phyloP scores from a whole-genome alignment of 352 stramenopile species.

The Globisporangium uncinulatum region DNA sequence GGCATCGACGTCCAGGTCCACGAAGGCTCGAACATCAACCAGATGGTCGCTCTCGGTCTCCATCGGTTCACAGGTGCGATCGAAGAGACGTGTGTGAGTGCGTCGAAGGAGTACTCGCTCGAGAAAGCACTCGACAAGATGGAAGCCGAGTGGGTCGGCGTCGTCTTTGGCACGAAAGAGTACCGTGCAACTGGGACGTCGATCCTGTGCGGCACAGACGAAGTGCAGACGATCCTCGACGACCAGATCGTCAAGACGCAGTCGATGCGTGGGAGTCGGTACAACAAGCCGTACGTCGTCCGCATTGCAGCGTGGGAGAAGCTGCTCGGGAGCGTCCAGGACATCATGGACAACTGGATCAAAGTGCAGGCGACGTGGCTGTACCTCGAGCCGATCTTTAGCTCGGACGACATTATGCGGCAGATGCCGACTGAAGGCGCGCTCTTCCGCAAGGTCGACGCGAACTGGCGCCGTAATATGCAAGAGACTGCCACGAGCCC shows the following conservation, averaged over 20 bases:
- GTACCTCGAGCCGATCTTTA: constrained; percentile 93
- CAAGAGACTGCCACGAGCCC: constrained; percentile 74
- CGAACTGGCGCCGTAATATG: constrained; percentile 87
- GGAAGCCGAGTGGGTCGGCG: constrained; percentile 88
- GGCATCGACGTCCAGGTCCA: constrained; percentile 84
- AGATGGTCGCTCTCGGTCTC: constrained; percentile 86
- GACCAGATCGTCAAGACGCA: constrained; percentile 96
- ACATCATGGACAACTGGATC: constrained; percentile 94
- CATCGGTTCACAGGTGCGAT: constrained; percentile 85
- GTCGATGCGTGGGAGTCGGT: constrained; percentile 91
- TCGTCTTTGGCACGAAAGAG: constrained; percentile 92
- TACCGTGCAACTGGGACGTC: constrained; percentile 93
- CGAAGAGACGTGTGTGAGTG: constrained; percentile 91
- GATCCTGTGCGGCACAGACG: constrained; percentile 82
- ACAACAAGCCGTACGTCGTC: constrained; percentile 91
- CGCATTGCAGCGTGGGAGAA: constrained; percentile 88
- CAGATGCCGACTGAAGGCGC: constrained; percentile 89
- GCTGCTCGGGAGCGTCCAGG: constrained; percentile 85
- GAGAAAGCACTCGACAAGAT: constrained; percentile 93
- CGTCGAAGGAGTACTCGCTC: constrained; percentile 93
- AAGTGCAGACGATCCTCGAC: constrained; percentile 93
- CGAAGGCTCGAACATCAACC: constrained; percentile 89
- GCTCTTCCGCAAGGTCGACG: constrained; percentile 85
- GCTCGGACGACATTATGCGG: constrained; percentile 90
- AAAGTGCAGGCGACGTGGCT: constrained; percentile 92